phyloP scores from a whole-genome alignment of 345 rosid genomes.

The Mercurialis annua region DNA sequence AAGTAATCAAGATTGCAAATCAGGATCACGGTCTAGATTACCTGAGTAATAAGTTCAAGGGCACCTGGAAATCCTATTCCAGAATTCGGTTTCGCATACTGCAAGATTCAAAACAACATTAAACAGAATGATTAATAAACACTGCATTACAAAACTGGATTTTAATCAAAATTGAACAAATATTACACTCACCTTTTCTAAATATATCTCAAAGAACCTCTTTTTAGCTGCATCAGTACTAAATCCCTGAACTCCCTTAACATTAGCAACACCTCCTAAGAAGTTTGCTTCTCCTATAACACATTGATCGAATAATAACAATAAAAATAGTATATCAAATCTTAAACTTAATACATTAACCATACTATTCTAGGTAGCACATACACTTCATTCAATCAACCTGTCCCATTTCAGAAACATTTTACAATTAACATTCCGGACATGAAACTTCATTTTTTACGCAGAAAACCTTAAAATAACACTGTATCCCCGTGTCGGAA shows the following conservation, averaged over 20 bases:
- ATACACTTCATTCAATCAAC: too few species aligned
- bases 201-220: conserved; percentile 89
- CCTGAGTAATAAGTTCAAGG: conserved; percentile 83
- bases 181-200: conserved; percentile 69
- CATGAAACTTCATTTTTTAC: too few species aligned
- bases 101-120: conserved; percentile 12
- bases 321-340: background rate
- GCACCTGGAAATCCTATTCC: conserved; percentile 97
- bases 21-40: conserved; percentile 17
- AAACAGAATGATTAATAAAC: background rate
- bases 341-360: background rate
- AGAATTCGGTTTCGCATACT: conserved; percentile 93
- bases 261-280: conserved; percentile 89
- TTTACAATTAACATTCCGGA: too few species aligned
- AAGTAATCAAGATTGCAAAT: conserved; percentile 3
- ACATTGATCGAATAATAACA: conserved; percentile 10
- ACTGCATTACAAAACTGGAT: conserved; percentile 5
- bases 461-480: too few species aligned
- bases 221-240: conserved; percentile 62
- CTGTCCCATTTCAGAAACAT: too few species aligned
- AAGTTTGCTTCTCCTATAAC: conserved; percentile 85
- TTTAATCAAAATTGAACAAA: conserved; percentile 7
- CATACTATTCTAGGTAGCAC: background rate
- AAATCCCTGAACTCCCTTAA: conserved; percentile 70
- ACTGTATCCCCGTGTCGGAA: too few species aligned